Evolutionary conservation across 345 rosid genomes (phyloP), one percentile per base, ranked within the genome.

Genomic region (Acer yangbiense): DNA sequence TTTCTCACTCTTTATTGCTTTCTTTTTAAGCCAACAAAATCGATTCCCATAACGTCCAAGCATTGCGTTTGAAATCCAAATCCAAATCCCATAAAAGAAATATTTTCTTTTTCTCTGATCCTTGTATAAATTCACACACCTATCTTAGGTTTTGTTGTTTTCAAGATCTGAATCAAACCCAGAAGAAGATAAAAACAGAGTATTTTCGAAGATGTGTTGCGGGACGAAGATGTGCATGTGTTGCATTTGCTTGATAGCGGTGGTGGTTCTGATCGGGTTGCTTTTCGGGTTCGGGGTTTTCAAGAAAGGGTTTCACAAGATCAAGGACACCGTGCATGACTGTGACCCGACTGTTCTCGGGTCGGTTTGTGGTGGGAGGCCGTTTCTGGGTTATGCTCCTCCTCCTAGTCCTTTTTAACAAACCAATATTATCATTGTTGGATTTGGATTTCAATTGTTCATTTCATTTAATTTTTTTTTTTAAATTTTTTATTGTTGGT

Each of bases 261-360:
- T 89, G 77, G 93, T 88, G 82, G 70, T 92, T 23, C 72, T 87
- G 77, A 87, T 93, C 66, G 99, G 98, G 1, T 52, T 92, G 8
- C 27, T 93, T 9, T 93, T 95, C 72, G 98, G 98, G 0, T 95
- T 93, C 81, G 97, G 97, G 2, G 98, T 92, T 3, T 95, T 89
- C 85, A 88, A 87, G 80, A 75, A 93, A 54, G 99, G 93, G 2
- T 93, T 93, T 75, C 91, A 91, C 88, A 92, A 94, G 85, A 46
- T 89, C 71, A 88, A 92, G 78, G 87, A 96, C 9, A 75, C 91
- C 0, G 3, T 90, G 14, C 87, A 92, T 78, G 83, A 64, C 2
- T 88, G 87, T 79, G 85, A 86, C 78, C 87, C 86, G 3, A 67
- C 9, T 35, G 20, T 14, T 32, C 14, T 25, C 13, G 75, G 48